These are phyloP conservation scores for Castanospermum australe DNA, from an alignment of 306 rosid genomes.

Conservation along the genomic window DNA sequence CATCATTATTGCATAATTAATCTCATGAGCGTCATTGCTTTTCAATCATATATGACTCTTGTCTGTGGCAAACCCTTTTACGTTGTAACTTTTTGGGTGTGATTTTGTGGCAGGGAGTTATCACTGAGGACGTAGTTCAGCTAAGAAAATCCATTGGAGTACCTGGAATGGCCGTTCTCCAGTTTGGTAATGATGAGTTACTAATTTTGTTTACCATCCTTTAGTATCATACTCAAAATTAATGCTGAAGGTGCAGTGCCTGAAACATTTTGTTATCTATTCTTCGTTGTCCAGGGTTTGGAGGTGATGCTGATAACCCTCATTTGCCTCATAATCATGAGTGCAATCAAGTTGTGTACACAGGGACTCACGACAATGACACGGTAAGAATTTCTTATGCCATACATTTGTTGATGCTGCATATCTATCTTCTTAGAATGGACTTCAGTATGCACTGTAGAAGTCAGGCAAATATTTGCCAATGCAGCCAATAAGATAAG, in stretches of 20 bases:
- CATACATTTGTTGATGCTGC: constrained; percentile 10
- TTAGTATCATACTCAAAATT: constrained; percentile 5
- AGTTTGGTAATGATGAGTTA: too few relatives aligned
- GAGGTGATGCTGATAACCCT: constrained; percentile 77
- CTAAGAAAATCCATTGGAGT: constrained; percentile 88
- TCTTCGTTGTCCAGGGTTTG: constrained; percentile 58
- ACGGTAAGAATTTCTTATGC: constrained; percentile 56
- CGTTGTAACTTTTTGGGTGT: constrained; percentile 16
- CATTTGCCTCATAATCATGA: constrained; percentile 98
- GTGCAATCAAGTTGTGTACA: constrained; percentile 83
- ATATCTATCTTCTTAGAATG: not conserved
- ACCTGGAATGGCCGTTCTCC: constrained; percentile 99
- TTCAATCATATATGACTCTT: constrained; percentile 1
- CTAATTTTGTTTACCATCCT: constrained; percentile 20
- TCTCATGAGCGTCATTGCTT: not conserved
- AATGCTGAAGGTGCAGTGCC: constrained; percentile 1
- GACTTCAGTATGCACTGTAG: not conserved
- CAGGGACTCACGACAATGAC: constrained; percentile 98
- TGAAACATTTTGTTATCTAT: not conserved
- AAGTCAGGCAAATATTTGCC: not conserved
- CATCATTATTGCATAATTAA: not conserved
- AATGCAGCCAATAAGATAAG: not conserved
- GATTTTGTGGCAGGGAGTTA: constrained; percentile 72
- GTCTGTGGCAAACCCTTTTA: not conserved
- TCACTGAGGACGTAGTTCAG: constrained; percentile 88